phyloP scores from a whole-genome alignment of 2,329 filamentous ascomycete genomes.

The Neonectria punicea region DNA sequence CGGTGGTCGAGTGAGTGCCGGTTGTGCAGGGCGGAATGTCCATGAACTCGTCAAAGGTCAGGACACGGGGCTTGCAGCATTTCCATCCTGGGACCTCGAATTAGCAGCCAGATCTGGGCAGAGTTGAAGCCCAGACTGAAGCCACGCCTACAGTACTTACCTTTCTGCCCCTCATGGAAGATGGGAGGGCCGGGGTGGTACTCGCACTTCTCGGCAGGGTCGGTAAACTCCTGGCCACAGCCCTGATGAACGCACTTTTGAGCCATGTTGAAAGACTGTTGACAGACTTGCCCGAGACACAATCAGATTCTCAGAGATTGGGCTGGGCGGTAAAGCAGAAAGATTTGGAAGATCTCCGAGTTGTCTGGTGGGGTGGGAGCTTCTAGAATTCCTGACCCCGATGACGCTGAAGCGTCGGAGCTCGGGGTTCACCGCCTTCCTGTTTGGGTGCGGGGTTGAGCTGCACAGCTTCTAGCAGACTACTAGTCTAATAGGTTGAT shows the following conservation, averaged over 20 bases:
- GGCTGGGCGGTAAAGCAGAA: slow-evolving; percentile 7
- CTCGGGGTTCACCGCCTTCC: slow-evolving; percentile 50
- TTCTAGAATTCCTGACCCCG: slow-evolving; percentile 50
- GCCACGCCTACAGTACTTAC: slow-evolving; percentile 59
- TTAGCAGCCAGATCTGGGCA: slow-evolving; percentile 23
- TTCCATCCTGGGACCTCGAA: slow-evolving; percentile 79
- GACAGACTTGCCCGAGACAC: slow-evolving; percentile 10
- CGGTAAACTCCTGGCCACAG: slow-evolving; percentile 88
- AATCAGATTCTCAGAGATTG: slow-evolving; percentile 17
- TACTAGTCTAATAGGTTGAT: too few relatives aligned
- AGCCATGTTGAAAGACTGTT: slow-evolving; percentile 61
- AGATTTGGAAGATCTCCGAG: slow-evolving; percentile 26
- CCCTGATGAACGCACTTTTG: slow-evolving; percentile 96
- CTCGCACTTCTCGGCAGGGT: slow-evolving; percentile 83
- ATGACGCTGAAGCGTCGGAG: slow-evolving; percentile 42
- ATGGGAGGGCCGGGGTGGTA: slow-evolving; percentile 95
- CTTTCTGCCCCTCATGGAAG: slow-evolving; percentile 99
- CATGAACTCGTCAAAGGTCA: slow-evolving; percentile 99
- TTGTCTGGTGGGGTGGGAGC: slow-evolving; percentile 49
- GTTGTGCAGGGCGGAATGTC: slow-evolving; percentile 90
- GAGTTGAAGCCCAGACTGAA: not conserved
- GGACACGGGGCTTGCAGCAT: slow-evolving; percentile 95
- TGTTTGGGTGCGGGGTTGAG: slow-evolving; percentile 45
- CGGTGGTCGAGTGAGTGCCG: slow-evolving; percentile 90
- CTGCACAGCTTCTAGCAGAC: not conserved